Evolutionary conservation across 116 monocot species (phyloP), one percentile per base, ranked within the genome.

Genomic region (Posidonia oceanica): DNA sequence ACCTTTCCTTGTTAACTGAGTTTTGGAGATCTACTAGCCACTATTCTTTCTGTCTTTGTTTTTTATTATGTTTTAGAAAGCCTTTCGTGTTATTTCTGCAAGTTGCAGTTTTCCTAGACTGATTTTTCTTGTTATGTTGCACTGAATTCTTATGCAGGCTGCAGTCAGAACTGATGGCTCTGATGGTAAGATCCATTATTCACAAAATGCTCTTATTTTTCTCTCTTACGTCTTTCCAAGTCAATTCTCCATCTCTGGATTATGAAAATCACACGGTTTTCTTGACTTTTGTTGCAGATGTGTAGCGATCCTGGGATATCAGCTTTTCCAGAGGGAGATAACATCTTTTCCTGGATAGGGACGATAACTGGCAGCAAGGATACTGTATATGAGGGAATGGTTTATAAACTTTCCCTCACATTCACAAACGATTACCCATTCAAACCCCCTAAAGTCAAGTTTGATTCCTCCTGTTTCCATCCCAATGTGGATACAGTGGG

Each of bases 371-470:
- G 96, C 0, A 81, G 86, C 76, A 89, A 81, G 52, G 96, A 84
- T 52, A 89, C 96, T 5, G 91, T 80, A 2, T 96, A 88, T 54
- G 91, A 88, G 23, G 96, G 89, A 40, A 83, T 82, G 79, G 60
- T 78, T 8, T 96, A 87, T 83, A 91, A 83, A 63, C 86, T 96
- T 64, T 81, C 78, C 54, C 81, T 96, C 69, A 69, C 91, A 22
- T 96, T 96, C 64, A 74, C 86, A 4, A 77, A 73, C 41, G 96
- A 96, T 13, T 96, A 96, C 65, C 96, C 96, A 5, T 96, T 91
- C 74, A 96, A 96, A 83, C 96, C 96, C 42, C 91, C 96, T 0
- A 91, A 91, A 69, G 96, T 96, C 8, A 85, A 85, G 85, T 96
- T 96, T 57, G 96, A 87, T 38, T 76, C 81, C 54, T 2, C 83